Evolutionary conservation across 371 early-diverging fungal species (phyloP).

Genomic region (Actinomucor elegans): DNA sequence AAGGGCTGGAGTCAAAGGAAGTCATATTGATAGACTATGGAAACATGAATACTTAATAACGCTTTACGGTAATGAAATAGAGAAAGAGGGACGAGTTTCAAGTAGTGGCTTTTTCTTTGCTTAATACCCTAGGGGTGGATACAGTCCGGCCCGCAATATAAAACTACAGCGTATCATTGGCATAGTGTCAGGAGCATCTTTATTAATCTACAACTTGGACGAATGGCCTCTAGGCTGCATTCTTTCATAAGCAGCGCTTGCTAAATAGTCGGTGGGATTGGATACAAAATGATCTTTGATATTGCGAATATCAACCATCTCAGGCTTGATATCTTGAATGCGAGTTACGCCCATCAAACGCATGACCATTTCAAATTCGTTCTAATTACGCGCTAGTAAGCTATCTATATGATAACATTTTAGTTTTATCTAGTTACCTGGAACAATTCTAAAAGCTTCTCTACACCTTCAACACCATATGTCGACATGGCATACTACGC

Average conservation of each 20-base stretch:
- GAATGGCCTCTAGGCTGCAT: conserved; percentile 36
- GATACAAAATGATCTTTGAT: conserved; percentile 49
- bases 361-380: conserved; percentile 79
- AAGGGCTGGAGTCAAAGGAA: conserved; percentile 10
- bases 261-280: conserved; percentile 42
- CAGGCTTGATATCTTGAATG: conserved; percentile 59
- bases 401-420: no score
- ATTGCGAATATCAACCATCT: conserved; percentile 58
- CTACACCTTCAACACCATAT: conserved; percentile 83
- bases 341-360: conserved; percentile 69
- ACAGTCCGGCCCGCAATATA: no score
- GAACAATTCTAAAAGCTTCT: conserved; percentile 66
- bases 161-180: no score
- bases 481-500: conserved; percentile 63
- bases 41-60: no score
- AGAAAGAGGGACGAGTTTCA: no score
- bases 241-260: conserved; percentile 39
- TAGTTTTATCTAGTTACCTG: conserved; percentile 50
- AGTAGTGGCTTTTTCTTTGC: no score
- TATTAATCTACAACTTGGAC: conserved; percentile 45
- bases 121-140: no score
- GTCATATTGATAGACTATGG: no score
- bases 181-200: no score
- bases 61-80: no score
- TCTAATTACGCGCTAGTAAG: no score